Conservation (phyloP, 257 asterid genomes). For the Jaltomata sinuosa region DNA sequence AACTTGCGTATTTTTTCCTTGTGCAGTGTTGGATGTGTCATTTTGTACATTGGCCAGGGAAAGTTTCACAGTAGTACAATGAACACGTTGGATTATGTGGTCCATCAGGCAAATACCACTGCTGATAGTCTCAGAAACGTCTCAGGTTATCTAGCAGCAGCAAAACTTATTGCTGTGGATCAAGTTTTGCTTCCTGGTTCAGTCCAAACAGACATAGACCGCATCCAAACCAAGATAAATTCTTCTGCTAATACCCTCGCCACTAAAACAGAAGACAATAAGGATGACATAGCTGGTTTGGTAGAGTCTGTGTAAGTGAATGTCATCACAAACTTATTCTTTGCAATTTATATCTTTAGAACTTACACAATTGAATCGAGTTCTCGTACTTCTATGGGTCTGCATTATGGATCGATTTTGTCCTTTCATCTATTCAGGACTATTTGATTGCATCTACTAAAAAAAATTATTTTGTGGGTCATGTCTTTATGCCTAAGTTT, state of each 20-base stretch:
- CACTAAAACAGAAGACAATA: constrained; percentile 46
- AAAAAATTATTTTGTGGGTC: not conserved
- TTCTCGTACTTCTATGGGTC: not conserved
- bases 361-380: not conserved
- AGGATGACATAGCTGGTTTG: constrained; percentile 41
- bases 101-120: constrained; percentile 56
- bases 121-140: constrained; percentile 47
- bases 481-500: not conserved
- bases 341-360: not conserved
- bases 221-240: constrained; percentile 52
- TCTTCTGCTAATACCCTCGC: constrained; percentile 69
- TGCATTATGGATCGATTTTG: not conserved
- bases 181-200: constrained; percentile 52
- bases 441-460: not conserved
- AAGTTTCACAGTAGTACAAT: constrained; percentile 43
- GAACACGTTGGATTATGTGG: constrained; percentile 47
- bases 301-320: constrained; percentile 54
- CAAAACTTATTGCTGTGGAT: constrained; percentile 54
- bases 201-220: constrained; percentile 71
- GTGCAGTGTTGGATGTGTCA: constrained; percentile 68
- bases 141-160: constrained; percentile 71
- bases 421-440: not conserved
- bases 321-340: not conserved
- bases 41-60: constrained; percentile 62
- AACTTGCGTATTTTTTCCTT: constrained; percentile 11